Percentiles rank a stretch among this genome's conserved stretches.
Conservation (phyloP, 768 basidiomycete species). For the Hortiboletus campestris region DNA sequence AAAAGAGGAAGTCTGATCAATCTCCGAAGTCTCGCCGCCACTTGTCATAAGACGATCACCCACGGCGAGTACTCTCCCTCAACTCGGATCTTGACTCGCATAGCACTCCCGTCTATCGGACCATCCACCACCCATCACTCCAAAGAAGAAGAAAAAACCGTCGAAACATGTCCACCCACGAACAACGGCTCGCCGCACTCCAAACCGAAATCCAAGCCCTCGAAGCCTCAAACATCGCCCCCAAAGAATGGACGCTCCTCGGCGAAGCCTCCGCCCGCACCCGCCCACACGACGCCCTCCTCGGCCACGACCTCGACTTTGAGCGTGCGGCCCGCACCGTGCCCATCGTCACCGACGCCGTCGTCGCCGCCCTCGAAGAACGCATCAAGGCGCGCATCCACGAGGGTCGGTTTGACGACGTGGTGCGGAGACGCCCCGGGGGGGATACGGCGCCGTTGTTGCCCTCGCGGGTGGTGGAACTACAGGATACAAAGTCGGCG, state of each 20-base stretch:
- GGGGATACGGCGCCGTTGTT: slow-evolving; percentile 86
- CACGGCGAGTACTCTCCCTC: no score
- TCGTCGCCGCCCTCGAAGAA: slow-evolving; percentile 79
- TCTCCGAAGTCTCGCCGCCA: no score
- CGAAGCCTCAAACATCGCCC: slow-evolving; percentile 82
- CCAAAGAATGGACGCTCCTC: slow-evolving; percentile 90
- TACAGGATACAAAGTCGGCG: slow-evolving; percentile 84
- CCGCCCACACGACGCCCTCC: slow-evolving; percentile 86
- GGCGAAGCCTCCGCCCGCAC: slow-evolving; percentile 84
- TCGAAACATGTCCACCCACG: slow-evolving; percentile 49
- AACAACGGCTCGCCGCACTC: slow-evolving; percentile 73
- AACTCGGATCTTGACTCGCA: no score
- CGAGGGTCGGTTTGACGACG: slow-evolving; percentile 87
- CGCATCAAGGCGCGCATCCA: slow-evolving; percentile 87
- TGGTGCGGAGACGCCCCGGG: slow-evolving; percentile 68
- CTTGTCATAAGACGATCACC: no score
- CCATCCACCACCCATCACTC: no score
- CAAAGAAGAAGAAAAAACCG: no score
- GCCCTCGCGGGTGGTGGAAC: slow-evolving; percentile 84
- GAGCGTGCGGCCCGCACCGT: slow-evolving; percentile 85
- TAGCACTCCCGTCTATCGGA: no score
- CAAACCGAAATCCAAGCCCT: slow-evolving; percentile 76
- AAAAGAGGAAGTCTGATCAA: no score
- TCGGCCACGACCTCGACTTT: slow-evolving; percentile 94
- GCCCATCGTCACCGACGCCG: slow-evolving; percentile 88